These are phyloP conservation scores for Ceratopteris richardii DNA, from an alignment of 75 land plant species.

Conservation along the genomic window DNA sequence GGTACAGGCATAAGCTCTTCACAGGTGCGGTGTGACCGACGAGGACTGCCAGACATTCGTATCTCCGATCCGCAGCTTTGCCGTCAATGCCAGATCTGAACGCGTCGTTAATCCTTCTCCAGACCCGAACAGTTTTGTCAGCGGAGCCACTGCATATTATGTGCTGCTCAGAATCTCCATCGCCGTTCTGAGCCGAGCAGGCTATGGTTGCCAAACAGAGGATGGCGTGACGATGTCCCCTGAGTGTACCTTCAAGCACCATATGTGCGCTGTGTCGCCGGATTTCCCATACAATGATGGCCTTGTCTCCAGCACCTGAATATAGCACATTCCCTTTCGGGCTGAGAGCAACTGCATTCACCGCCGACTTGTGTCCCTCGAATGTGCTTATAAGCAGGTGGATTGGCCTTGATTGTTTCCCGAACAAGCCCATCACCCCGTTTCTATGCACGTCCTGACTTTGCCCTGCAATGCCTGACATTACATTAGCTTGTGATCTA, in stretches of 20 bases:
- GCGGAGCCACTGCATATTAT: conserved; percentile 59
- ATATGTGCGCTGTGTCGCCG: too few relatives aligned
- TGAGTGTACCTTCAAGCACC: conserved; percentile 20
- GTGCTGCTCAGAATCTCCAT: conserved; percentile 16
- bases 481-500: too few relatives aligned
- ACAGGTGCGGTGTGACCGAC: too few relatives aligned
- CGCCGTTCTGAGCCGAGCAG: background rate
- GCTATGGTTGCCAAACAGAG: conserved; percentile 70
- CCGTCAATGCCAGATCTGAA: too few relatives aligned
- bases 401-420: conserved; percentile 2
- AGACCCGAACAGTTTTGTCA: conserved; percentile 49
- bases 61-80: too few relatives aligned
- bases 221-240: conserved; percentile 63
- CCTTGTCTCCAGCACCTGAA: conserved; percentile 31
- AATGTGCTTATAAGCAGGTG: conserved; percentile 36
- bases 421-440: conserved; percentile 20
- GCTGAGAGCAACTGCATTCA: conserved; percentile 21
- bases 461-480: too few relatives aligned
- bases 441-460: conserved; percentile 18
- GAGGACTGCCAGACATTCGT: too few relatives aligned
- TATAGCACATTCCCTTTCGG: conserved; percentile 27
- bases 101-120: conserved; percentile 18
- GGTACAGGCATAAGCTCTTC: too few relatives aligned
- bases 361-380: conserved; percentile 27
- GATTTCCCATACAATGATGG: conserved; percentile 10